Evolutionary conservation across 2,329 filamentous ascomycete species (phyloP).

Genomic region (Fusarium neocosmosporiellum): DNA sequence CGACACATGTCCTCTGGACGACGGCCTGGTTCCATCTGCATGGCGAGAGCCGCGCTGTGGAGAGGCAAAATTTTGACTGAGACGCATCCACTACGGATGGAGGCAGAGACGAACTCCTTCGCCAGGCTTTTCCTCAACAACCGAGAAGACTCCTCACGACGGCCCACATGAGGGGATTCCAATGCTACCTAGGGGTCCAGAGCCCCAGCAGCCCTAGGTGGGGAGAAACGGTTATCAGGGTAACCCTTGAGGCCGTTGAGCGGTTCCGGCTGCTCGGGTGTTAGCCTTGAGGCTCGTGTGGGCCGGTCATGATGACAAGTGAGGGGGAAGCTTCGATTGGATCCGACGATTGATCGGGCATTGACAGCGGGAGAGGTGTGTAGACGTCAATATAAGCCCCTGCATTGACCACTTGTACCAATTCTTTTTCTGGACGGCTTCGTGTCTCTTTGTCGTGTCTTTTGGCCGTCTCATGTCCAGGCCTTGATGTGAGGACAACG

Average conservation of each 20-base stretch:
- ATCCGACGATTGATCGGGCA: neutral
- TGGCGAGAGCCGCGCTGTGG: neutral
- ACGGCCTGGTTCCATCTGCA: slow-evolving; percentile 11
- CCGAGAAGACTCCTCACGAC: neutral
- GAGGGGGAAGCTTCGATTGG: neutral
- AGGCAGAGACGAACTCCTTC: neutral
- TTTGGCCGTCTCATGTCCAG: neutral
- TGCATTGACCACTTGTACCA: neutral
- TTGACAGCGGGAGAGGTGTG: neutral
- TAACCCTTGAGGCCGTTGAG: neutral
- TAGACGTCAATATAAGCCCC: neutral
- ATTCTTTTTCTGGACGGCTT: neutral
- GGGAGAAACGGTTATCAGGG: neutral
- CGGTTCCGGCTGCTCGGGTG: neutral
- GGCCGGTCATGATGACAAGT: neutral
- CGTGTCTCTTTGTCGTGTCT: neutral
- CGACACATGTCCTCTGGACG: neutral
- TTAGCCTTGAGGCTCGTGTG: neutral
- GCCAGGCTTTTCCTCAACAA: neutral
- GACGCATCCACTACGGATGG: neutral
- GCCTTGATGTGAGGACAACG: neutral
- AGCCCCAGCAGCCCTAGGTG: neutral
- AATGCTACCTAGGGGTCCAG: neutral
- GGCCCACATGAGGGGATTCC: slow-evolving; percentile 1
- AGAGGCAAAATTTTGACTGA: neutral